Base-by-base conservation (phyloP, 2,329 filamentous ascomycete species). In the Rhinocladiella similis region DNA sequence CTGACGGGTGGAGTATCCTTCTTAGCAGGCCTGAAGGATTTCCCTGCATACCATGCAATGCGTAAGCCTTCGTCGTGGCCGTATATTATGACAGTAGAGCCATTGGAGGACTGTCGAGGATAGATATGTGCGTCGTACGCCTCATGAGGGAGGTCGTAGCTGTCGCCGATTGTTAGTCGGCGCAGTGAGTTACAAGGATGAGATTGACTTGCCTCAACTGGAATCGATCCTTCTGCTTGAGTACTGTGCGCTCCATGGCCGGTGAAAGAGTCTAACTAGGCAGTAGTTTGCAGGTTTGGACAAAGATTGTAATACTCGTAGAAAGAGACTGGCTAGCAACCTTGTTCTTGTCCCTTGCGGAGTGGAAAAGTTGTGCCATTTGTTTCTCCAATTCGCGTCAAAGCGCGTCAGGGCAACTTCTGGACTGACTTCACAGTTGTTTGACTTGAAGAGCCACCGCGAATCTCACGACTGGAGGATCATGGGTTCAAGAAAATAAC, bases 31-130 rank as follows among this genome's bases (percentile, higher is more conserved):
- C 77, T 77, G 53, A 82, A 75, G 1, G 73, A 70, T 27, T 73
- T 75, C 3, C 84, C 84, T 42, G 83, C 83, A 69, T 81, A 76
- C 84, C 84, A 87, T 27, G 84, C 63, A 47, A 87, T 70, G 55
- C 79, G 78, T 19, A 88, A 63, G 4, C 84, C 85, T 41, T 74
- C 75, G 41, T 81, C 79, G 61, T 85, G 80, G 46, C 80, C 84
- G 63, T 84, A 85, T 12, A 87, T 65, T 43, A 86, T 74, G 56
- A 87, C 74, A 2, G 80, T 82, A 3, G 84, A 86, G 67, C 83
- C 83, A 69, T 86, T 86, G 19, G 82, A 79, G 18, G 83, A 75
- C 59, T 76, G 75, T 36, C 81, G 68, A 5, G 84, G 84, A 66
- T 87, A 87, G 61, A 81, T 73, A 67, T 78, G 77, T 12, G 83